A percentile compares a stretch with the other conserved stretches of the same genome.
Conservation (phyloP, 2,329 filamentous ascomycete genomes). For the Bipolaris bicolor region DNA sequence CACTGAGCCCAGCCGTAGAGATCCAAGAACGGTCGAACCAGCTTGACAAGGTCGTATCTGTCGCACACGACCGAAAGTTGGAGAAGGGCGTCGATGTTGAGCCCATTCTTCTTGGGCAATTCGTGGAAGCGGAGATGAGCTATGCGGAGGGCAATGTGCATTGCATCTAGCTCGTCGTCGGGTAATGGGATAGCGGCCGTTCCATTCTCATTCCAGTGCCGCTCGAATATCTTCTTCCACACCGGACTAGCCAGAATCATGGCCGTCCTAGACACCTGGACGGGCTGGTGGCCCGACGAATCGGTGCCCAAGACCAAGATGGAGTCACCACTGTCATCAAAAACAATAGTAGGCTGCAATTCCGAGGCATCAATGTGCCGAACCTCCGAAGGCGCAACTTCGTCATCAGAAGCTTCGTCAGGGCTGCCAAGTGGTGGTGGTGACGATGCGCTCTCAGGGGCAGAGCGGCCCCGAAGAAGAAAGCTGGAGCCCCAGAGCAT, state of each 20-base stretch:
- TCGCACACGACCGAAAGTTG: constrained; percentile 38
- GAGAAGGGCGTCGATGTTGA: constrained; percentile 28
- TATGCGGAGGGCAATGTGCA: constrained; percentile 11
- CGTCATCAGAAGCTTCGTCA: constrained; percentile 5
- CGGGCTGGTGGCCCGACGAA: constrained; percentile 13
- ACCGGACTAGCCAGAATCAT: constrained; percentile 28
- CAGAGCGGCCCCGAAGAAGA: constrained; percentile 11
- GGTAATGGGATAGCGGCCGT: constrained; percentile 33
- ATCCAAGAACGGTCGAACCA: constrained; percentile 31
- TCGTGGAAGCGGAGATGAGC: constrained; percentile 16
- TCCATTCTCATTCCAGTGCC: constrained; percentile 17
- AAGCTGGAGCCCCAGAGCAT: constrained; percentile 12
- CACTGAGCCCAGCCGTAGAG: constrained; percentile 22
- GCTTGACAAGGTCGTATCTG: constrained; percentile 35
- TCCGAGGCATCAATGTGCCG: constrained; percentile 5
- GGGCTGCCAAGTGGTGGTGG: constrained; percentile 4
- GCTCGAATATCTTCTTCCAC: constrained; percentile 28
- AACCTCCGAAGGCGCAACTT: constrained; percentile 5
- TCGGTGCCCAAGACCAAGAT: constrained; percentile 14
- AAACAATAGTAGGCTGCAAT: constrained; percentile 12
- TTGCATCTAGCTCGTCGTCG: constrained; percentile 13
- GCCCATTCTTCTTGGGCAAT: constrained; percentile 10
- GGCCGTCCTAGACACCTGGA: constrained; percentile 17
- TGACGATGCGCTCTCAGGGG: constrained; percentile 15
- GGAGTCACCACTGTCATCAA: constrained; percentile 16